Conservation (phyloP, 1,139 yeast species). For the Candida sanyaensis region DNA sequence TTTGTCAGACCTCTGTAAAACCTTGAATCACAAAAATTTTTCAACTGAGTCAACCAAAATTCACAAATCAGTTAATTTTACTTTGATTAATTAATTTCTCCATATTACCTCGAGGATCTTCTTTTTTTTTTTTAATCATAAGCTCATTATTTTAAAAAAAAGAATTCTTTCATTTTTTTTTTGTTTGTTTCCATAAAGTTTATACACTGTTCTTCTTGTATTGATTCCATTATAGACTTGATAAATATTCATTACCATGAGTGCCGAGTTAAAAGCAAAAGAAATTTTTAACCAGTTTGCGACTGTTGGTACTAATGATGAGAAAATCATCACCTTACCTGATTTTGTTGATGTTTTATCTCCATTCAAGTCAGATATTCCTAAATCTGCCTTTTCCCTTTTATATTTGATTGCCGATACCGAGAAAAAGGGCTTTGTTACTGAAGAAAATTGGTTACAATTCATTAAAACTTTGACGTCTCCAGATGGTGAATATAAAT, state of each 20-base stretch:
- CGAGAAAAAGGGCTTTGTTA: slow-evolving; percentile 61
- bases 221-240: neutral
- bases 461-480: slow-evolving; percentile 57
- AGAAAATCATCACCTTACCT: slow-evolving; percentile 29
- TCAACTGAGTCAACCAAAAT: neutral
- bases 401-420: slow-evolving; percentile 68
- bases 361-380: slow-evolving; percentile 46
- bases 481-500: slow-evolving; percentile 59
- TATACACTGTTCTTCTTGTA: neutral
- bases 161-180: neutral
- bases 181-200: neutral
- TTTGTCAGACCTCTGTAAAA: no score
- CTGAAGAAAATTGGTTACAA: slow-evolving; percentile 58
- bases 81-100: neutral
- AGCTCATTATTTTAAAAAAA: no score
- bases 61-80: neutral
- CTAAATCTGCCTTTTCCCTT: slow-evolving; percentile 43
- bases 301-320: slow-evolving; percentile 23
- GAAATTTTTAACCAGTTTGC: slow-evolving; percentile 47
- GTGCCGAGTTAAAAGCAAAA: slow-evolving; percentile 31
- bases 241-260: slow-evolving; percentile 9
- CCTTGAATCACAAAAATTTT: slow-evolving; percentile 1
- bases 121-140: neutral
- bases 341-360: slow-evolving; percentile 43
- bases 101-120: neutral